phyloP scores from a whole-genome alignment of 2,329 filamentous ascomycete genomes.

The Bipolaris zeicola region DNA sequence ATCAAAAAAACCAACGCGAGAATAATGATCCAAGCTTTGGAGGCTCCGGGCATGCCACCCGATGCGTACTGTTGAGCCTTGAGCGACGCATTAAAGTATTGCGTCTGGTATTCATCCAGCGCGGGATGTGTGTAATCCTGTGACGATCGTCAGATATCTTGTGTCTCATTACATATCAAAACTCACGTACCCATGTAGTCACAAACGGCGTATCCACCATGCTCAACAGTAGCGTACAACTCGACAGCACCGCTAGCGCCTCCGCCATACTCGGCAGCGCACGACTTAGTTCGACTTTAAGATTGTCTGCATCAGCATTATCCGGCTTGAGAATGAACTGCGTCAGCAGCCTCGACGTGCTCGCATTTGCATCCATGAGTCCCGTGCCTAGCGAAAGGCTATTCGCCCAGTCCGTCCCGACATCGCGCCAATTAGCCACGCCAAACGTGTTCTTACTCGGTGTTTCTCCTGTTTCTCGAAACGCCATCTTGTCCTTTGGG shows the following conservation, averaged over 20 bases:
- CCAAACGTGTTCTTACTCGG: conserved; percentile 58
- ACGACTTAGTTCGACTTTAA: conserved; percentile 52
- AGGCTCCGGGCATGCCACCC: conserved; percentile 64
- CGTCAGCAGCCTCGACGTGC: conserved; percentile 52
- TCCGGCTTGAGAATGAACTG: conserved; percentile 49
- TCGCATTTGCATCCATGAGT: conserved; percentile 50
- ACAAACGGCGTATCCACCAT: conserved; percentile 65
- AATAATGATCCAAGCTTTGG: conserved; percentile 70
- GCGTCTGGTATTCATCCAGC: conserved; percentile 56
- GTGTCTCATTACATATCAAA: not conserved
- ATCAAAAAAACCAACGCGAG: conserved; percentile 69
- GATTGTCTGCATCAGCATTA: conserved; percentile 15
- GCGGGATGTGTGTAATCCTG: conserved; percentile 44
- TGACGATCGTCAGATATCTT: conserved; percentile 31
- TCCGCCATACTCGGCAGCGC: conserved; percentile 72
- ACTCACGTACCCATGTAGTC: conserved; percentile 51
- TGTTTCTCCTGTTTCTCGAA: conserved; percentile 57
- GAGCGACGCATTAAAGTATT: conserved; percentile 68
- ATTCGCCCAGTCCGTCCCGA: conserved; percentile 52
- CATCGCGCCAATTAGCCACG: conserved; percentile 51
- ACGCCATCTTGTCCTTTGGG: conserved; percentile 59
- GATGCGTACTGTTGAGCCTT: conserved; percentile 73
- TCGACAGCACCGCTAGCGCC: conserved; percentile 71
- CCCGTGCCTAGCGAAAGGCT: conserved; percentile 53
- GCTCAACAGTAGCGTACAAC: conserved; percentile 68